Base-by-base conservation (phyloP, 257 asterid genomes). In the Solanum bulbocastanum region DNA sequence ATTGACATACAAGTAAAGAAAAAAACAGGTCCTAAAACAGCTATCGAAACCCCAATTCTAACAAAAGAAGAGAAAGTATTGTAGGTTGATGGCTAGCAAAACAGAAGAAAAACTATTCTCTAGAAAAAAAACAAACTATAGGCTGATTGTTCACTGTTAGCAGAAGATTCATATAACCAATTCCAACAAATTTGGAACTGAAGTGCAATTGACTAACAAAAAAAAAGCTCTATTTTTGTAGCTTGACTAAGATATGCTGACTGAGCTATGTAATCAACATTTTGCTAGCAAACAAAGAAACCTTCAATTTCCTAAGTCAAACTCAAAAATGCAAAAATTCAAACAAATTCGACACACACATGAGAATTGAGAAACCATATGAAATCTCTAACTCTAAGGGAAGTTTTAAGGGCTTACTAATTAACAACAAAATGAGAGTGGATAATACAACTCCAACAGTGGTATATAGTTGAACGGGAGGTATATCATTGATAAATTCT, bases 391-490 rank as follows among this genome's bases (percentile, higher is more conserved):
- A 73, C 30, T 49, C 49, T 22, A 14, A 25, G 62, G 0, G 37
- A n/a, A 6, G 15, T 4, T 81, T 30, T 27, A 46, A 81, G n/a
- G 27, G 15, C 85, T 92, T 92, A 95, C 97, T 22, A 87, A 92
- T 84, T 39, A 90, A 39, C 86, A 94, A 88, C 68, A 94, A 76
- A 46, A 93, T 6, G 15, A 85, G 20, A 18, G 98, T 93, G 88
- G 87, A 46, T 4, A 92, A 7, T 15, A 92, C 91, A 36, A 88
- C 93, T 69, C 93, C 98, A 88, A 90, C 42, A 10, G 94, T 94
- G 25, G 91, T 90, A 65, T 90, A 90, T 14, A 93, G 90, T 90
- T 95, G 96, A 85, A 42, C 42, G 2, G 91, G 93, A 12, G 98
- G 96, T 56, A 93, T 82, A 32, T 86, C 66, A 46, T 72, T 94